phyloP scores from a whole-genome alignment of 2,329 filamentous ascomycete genomes.

The Bipolaris sorokiniana region DNA sequence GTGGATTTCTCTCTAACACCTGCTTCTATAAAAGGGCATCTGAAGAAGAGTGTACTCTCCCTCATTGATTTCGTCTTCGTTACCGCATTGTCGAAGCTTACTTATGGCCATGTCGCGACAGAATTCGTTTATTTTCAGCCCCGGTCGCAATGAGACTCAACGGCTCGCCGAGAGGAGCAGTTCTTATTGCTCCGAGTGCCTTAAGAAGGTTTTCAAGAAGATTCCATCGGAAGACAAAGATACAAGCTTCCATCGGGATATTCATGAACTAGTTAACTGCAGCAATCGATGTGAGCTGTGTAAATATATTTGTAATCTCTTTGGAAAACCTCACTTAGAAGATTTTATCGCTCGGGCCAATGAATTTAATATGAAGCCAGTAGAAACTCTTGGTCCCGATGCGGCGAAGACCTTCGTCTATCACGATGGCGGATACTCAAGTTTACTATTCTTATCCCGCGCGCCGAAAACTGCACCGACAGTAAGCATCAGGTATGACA shows the following conservation, averaged over 20 bases:
- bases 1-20: background rate
- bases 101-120: background rate
- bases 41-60: background rate
- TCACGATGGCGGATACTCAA: background rate
- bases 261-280: background rate
- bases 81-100: background rate
- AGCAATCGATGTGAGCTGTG: slow-evolving; percentile 1
- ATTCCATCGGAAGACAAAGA: background rate
- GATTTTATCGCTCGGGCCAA: background rate
- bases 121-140: background rate
- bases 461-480: background rate
- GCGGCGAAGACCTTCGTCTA: background rate
- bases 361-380: background rate
- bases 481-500: background rate
- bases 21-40: background rate
- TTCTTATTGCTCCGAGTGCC: background rate
- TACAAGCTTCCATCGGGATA: background rate
- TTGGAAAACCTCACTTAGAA: background rate
- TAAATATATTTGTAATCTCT: slow-evolving; percentile 6
- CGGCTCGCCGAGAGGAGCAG: background rate
- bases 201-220: background rate
- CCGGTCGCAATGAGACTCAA: background rate
- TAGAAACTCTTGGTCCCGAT: background rate
- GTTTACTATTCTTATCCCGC: background rate
- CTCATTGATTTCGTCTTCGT: background rate